These are phyloP conservation scores for Singerocomus inundabilis DNA, from an alignment of 1,284 basidiomycete genomes.

Conservation along the genomic window DNA sequence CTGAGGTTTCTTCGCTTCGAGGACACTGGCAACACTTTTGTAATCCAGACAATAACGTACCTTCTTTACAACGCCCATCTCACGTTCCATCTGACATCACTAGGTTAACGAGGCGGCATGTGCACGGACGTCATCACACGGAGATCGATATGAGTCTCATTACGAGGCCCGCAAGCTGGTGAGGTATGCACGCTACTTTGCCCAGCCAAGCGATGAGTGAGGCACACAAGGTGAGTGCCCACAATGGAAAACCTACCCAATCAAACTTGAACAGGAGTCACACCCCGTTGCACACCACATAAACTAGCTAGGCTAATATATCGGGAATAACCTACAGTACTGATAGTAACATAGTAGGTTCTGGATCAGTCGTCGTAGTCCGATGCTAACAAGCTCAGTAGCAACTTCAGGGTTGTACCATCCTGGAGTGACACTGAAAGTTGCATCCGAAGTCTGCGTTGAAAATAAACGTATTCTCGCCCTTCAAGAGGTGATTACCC, in stretches of 20 bases:
- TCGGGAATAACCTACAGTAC: no score
- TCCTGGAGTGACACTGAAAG: not conserved
- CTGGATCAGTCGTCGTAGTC: not conserved
- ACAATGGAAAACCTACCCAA: no score
- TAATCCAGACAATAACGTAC: not conserved
- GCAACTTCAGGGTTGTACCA: no score
- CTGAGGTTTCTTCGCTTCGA: not conserved
- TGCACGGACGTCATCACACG: no score
- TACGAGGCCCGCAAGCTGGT: not conserved
- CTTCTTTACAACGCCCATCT: no score
- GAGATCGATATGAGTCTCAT: not conserved
- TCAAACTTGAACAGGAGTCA: not conserved
- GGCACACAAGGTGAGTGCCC: no score
- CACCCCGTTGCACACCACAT: no score
- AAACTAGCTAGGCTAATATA: no score
- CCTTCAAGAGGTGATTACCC: constrained; percentile 9
- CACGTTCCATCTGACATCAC: no score
- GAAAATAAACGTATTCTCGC: constrained; percentile 9
- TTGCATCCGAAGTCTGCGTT: not conserved
- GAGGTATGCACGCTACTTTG: not conserved
- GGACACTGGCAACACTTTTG: not conserved
- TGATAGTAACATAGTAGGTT: not conserved
- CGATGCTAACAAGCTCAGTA: not conserved
- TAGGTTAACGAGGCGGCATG: no score
- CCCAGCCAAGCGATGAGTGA: no score